Evolutionary conservation across 495 filamentous ascomycete genomes (phyloP).

Genomic region (Hypomontagnella submonticulosa): DNA sequence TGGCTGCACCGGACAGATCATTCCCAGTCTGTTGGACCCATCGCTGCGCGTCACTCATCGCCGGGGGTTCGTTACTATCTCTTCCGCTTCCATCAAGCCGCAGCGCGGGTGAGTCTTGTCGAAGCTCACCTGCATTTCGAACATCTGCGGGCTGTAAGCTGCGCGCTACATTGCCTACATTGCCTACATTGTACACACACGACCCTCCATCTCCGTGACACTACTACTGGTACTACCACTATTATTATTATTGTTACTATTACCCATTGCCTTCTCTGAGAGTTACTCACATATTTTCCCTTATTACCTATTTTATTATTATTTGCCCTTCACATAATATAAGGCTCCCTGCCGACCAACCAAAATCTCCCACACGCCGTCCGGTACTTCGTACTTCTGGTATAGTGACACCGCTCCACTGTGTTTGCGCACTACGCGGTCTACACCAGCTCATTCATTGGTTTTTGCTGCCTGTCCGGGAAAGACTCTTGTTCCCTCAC

Average conservation of each 20-base stretch:
- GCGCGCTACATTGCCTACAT: conserved; percentile 16
- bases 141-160: conserved; percentile 24
- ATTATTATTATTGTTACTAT: conserved; percentile 18
- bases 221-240: conserved; percentile 1
- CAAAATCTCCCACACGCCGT: conserved; percentile 42
- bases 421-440: conserved; percentile 39
- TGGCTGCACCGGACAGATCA: conserved; percentile 39
- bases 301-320: conserved; percentile 7
- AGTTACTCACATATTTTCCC: too few species aligned
- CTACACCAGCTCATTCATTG: conserved; percentile 35
- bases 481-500: conserved; percentile 29
- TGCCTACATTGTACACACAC: not conserved
- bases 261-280: conserved; percentile 1
- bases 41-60: conserved; percentile 42
- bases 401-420: conserved; percentile 48
- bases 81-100: conserved; percentile 33
- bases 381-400: conserved; percentile 4
- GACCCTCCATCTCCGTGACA: not conserved
- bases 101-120: conserved; percentile 34
- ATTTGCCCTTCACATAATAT: conserved; percentile 34
- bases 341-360: conserved; percentile 37
- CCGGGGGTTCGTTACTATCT: conserved; percentile 30
- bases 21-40: conserved; percentile 42
- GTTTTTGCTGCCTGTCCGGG: conserved; percentile 41
- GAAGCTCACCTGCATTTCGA: conserved; percentile 32